These are phyloP conservation scores for Xylaria acuta DNA, from an alignment of 495 filamentous ascomycete genomes.

Conservation along the genomic window DNA sequence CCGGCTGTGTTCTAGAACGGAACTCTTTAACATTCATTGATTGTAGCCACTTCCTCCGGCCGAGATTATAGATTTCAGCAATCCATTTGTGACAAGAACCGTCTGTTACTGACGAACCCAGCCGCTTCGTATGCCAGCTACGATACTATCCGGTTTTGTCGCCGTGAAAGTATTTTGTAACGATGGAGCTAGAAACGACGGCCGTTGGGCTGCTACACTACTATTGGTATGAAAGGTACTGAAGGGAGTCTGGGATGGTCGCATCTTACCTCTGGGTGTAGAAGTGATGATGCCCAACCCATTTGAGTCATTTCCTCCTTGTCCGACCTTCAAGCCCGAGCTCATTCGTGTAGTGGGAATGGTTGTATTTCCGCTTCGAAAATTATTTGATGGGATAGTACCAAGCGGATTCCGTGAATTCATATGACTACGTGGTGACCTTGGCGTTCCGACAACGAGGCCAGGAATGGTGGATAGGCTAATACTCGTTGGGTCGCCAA, in stretches of 20 bases:
- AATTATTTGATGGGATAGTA: conserved; percentile 19
- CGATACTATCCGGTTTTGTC: not conserved
- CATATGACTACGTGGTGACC: conserved; percentile 24
- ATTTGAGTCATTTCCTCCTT: conserved; percentile 24
- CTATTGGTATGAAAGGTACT: not conserved
- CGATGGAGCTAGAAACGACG: not conserved
- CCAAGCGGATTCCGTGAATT: conserved; percentile 22
- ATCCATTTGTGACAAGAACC: not conserved
- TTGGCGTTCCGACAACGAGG: conserved; percentile 36
- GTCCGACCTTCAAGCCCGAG: conserved; percentile 37
- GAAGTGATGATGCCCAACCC: conserved; percentile 24
- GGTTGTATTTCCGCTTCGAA: conserved; percentile 22
- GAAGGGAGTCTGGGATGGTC: not conserved
- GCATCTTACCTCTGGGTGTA: conserved; percentile 31
- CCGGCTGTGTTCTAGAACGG: not conserved
- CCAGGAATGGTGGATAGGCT: conserved; percentile 40
- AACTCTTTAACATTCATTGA: not conserved
- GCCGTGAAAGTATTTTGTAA: not conserved
- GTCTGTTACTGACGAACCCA: conserved; percentile 11
- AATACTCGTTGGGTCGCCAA: conserved; percentile 31
- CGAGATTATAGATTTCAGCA: not conserved
- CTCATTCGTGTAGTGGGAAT: conserved; percentile 35
- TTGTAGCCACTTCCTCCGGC: not conserved
- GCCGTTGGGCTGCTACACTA: conserved; percentile 6
- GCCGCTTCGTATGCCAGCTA: not conserved